Percentiles rank a stretch among this genome's conserved stretches.
Conservation (phyloP, 2,329 filamentous ascomycete genomes). For the Exserohilum turcica region DNA sequence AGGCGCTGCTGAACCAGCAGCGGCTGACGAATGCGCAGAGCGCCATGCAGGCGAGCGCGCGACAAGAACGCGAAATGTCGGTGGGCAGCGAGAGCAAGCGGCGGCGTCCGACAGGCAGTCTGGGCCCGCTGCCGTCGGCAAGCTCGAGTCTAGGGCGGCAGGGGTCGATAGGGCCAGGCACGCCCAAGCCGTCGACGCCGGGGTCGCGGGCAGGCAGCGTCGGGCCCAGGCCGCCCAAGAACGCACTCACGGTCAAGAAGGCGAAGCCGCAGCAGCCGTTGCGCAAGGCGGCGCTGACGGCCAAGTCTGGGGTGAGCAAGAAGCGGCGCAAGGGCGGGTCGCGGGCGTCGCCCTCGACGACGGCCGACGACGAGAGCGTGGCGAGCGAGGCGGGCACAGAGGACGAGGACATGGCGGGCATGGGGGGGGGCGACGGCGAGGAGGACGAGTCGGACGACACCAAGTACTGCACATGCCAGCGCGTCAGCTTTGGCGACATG, state of each 20-base stretch:
- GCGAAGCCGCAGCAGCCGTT: constrained; percentile 59
- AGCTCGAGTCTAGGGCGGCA: constrained; percentile 63
- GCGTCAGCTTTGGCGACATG: constrained; percentile 86
- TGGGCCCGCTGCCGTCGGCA: constrained; percentile 58
- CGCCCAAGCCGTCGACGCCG: constrained; percentile 63
- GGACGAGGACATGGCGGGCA: constrained; percentile 59
- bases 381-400: constrained; percentile 52
- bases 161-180: constrained; percentile 66
- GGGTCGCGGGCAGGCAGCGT: constrained; percentile 64
- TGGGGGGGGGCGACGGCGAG: constrained; percentile 45
- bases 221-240: constrained; percentile 57
- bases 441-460: constrained; percentile 77
- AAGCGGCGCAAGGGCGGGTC: constrained; percentile 47
- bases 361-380: constrained; percentile 59
- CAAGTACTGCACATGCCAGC: constrained; percentile 81
- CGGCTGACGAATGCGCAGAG: constrained; percentile 43
- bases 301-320: constrained; percentile 45
- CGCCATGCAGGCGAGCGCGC: constrained; percentile 39
- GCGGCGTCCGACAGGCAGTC: constrained; percentile 59
- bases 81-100: constrained; percentile 63
- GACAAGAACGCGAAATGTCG: constrained; percentile 59
- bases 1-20: constrained; percentile 46
- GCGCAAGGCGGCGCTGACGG: constrained; percentile 43
- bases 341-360: constrained; percentile 50
- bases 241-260: constrained; percentile 58